Evolutionary conservation across 768 basidiomycete genomes (phyloP).

Genomic region (Podaxis mareebaensis): DNA sequence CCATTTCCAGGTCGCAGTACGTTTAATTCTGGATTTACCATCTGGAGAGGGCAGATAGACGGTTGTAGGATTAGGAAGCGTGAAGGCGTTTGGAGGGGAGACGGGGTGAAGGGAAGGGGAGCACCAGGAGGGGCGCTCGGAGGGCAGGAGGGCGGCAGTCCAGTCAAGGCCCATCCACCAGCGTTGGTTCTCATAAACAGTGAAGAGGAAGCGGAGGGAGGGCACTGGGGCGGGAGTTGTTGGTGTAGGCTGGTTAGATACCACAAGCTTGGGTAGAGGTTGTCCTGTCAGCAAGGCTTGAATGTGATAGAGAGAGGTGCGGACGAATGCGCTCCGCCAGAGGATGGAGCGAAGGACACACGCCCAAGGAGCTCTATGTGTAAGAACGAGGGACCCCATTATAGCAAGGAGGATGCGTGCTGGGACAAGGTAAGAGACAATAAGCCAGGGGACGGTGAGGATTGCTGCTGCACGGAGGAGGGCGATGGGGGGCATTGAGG

Average conservation of each 20-base stretch:
- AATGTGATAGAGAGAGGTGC: conserved; percentile 57
- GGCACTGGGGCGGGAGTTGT: conserved; percentile 35
- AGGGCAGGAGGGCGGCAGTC: conserved; percentile 89
- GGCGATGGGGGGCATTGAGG: conserved; percentile 31
- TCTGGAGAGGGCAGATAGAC: conserved; percentile 53
- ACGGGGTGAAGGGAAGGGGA: conserved; percentile 57
- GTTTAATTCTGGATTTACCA: conserved; percentile 55
- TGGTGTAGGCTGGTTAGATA: conserved; percentile 34
- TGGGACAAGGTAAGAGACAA: conserved; percentile 62
- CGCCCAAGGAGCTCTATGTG: conserved; percentile 71
- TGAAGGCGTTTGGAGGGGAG: conserved; percentile 68
- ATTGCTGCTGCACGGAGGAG: conserved; percentile 59
- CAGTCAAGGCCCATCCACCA: conserved; percentile 99
- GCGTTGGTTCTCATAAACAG: conserved; percentile 91
- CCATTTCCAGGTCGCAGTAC: conserved; percentile 86
- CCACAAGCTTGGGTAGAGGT: conserved; percentile 44
- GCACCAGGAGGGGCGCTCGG: conserved; percentile 90
- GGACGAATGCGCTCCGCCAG: conserved; percentile 65
- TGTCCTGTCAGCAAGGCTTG: conserved; percentile 56
- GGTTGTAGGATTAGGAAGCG: conserved; percentile 62
- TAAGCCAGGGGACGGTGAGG: conserved; percentile 65
- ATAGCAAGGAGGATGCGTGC: conserved; percentile 62
- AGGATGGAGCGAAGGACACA: conserved; percentile 53
- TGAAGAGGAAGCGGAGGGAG: conserved; percentile 78
- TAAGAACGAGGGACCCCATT: conserved; percentile 56